These are phyloP conservation scores for Tephrocybe rancida DNA, from an alignment of 768 basidiomycete genomes.

Conservation along the genomic window DNA sequence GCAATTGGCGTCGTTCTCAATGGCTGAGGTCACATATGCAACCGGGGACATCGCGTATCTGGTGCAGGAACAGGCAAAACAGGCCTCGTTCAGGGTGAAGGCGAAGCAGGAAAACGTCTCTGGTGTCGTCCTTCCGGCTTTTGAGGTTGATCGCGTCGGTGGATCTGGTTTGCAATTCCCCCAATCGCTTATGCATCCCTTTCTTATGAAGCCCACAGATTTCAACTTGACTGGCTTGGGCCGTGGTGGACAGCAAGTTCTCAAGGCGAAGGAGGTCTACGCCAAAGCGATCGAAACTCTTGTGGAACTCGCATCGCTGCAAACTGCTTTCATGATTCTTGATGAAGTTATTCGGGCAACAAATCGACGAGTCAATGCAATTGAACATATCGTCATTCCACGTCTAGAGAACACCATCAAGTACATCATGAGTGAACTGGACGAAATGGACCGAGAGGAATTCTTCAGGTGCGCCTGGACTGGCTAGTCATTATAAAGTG, in stretches of 20 bases:
- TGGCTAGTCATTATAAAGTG: not conserved
- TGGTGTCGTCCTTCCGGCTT: constrained; percentile 93
- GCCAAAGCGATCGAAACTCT: constrained; percentile 97
- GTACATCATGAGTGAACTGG: constrained; percentile 95
- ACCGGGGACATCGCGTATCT: constrained; percentile 98
- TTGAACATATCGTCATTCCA: constrained; percentile 97
- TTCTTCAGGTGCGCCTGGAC: constrained; percentile 72
- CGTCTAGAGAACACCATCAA: constrained; percentile 96
- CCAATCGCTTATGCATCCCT: not conserved
- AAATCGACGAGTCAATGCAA: constrained; percentile 97
- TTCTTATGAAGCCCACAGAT: constrained; percentile 46
- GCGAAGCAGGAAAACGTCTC: constrained; percentile 98
- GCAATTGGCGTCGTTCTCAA: constrained; percentile 98
- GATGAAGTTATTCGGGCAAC: constrained; percentile 99
- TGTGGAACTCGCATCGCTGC: constrained; percentile 94
- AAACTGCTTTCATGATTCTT: constrained; percentile 97
- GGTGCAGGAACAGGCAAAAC: constrained; percentile 93
- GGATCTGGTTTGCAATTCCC: constrained; percentile 65
- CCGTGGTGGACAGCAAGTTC: constrained; percentile 94
- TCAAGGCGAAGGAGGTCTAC: constrained; percentile 95
- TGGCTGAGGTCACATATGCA: constrained; percentile 98
- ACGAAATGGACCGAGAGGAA: constrained; percentile 98
- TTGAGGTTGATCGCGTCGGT: constrained; percentile 85
- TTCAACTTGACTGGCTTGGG: constrained; percentile 98
- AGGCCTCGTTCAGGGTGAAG: constrained; percentile 90